phyloP scores from a whole-genome alignment of 2,329 filamentous ascomycete genomes.

The Colletotrichum aenigma region DNA sequence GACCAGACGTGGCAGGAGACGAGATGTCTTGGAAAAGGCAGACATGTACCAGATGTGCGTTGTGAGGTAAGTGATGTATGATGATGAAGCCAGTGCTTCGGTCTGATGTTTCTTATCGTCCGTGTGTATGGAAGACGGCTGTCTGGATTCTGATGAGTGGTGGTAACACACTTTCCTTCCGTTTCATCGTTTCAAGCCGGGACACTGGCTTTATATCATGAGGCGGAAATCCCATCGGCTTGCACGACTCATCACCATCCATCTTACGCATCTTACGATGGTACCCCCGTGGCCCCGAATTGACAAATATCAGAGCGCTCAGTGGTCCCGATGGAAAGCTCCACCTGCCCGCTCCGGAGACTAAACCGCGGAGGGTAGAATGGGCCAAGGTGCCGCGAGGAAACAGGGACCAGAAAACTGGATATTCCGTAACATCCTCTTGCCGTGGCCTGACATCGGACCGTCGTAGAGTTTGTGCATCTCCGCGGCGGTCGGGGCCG shows the following conservation, averaged over 20 bases:
- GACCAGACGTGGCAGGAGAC: background rate
- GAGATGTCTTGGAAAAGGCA: background rate
- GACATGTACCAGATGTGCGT: background rate
- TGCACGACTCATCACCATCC: background rate
- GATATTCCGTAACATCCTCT: slow-evolving; percentile 1
- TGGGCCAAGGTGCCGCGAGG: background rate
- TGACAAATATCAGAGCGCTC: slow-evolving; percentile 7
- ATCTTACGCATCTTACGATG: background rate
- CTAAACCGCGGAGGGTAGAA: background rate
- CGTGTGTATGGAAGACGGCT: background rate
- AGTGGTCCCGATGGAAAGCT: background rate
- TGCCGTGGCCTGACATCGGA: slow-evolving; percentile 16
- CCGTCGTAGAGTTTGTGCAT: slow-evolving; percentile 2
- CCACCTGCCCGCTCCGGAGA: background rate
- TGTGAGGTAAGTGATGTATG: background rate
- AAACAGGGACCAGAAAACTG: background rate
- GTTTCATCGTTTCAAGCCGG: background rate
- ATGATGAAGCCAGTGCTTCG: background rate
- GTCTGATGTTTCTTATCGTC: background rate
- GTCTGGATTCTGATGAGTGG: background rate
- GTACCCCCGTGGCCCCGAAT: background rate
- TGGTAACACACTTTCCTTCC: background rate
- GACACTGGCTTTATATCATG: background rate
- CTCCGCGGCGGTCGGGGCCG: slow-evolving; percentile 1
- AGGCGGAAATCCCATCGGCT: background rate